Percentiles rank a stretch among this genome's conserved stretches.
Evolutionary conservation across 2,329 filamentous ascomycete species (phyloP).

Genomic region (Pseudogymnoascus sp.): DNA sequence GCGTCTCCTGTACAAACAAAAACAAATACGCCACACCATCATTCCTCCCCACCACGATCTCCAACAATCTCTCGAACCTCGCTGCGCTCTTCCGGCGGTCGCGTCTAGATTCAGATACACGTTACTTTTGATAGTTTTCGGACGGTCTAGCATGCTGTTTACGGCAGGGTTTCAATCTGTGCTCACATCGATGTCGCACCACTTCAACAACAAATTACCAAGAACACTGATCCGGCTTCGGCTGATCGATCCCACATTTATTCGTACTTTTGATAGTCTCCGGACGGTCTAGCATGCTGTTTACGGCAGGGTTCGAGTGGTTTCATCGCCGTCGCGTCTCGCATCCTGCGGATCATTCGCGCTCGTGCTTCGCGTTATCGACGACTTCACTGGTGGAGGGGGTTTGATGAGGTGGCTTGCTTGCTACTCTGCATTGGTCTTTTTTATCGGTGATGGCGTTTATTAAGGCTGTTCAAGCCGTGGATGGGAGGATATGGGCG

Average conservation of each 20-base stretch:
- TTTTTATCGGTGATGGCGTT: constrained; percentile 1
- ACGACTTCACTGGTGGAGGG: constrained; percentile 2
- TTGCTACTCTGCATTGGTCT: background rate
- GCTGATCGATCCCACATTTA: constrained; percentile 10
- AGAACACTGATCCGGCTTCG: constrained; percentile 17
- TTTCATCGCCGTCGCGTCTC: constrained; percentile 14
- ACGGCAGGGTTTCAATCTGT: constrained; percentile 23
- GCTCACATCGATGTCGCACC: constrained; percentile 12
- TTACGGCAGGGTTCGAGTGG: constrained; percentile 27
- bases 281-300: constrained; percentile 30
- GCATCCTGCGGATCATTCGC: constrained; percentile 19
- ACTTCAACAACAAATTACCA: constrained; percentile 11
- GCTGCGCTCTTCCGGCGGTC: background rate
- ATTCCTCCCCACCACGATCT: constrained; percentile 14
- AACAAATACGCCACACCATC: constrained; percentile 12
- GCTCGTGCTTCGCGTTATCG: constrained; percentile 2
- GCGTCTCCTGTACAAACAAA: constrained; percentile 6
- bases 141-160: constrained; percentile 32
- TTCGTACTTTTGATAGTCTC: constrained; percentile 29
- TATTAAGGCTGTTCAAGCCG: constrained; percentile 6
- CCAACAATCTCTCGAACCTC: background rate
- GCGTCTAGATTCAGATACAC: constrained; percentile 11
- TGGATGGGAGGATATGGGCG: constrained; percentile 7
- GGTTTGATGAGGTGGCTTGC: background rate
- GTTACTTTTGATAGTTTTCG: constrained; percentile 28